These are phyloP conservation scores for Lecanoromycetidae sp. DNA, from an alignment of 2,329 filamentous ascomycete genomes.

Conservation along the genomic window DNA sequence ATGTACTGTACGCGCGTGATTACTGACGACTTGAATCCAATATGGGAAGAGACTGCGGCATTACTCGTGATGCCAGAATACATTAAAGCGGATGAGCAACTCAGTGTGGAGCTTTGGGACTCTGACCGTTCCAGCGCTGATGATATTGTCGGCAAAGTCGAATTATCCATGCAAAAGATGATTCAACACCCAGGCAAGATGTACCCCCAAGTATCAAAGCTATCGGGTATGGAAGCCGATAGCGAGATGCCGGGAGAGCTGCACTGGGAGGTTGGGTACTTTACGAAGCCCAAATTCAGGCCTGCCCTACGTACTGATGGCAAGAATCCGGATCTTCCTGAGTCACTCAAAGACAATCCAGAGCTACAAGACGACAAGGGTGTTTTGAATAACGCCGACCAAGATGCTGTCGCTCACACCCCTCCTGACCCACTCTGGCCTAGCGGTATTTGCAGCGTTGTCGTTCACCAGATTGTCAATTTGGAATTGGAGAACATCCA, in stretches of 20 bases:
- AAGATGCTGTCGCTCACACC: slow-evolving; percentile 78
- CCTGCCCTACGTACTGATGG: slow-evolving; percentile 76
- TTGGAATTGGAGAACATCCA: slow-evolving; percentile 85
- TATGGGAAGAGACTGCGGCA: slow-evolving; percentile 81
- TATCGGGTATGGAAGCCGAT: slow-evolving; percentile 70
- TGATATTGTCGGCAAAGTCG: slow-evolving; percentile 88
- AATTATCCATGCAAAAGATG: slow-evolving; percentile 86
- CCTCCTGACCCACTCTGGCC: slow-evolving; percentile 96
- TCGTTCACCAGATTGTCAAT: slow-evolving; percentile 91
- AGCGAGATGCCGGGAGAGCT: slow-evolving; percentile 86
- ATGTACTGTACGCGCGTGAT: slow-evolving; percentile 97
- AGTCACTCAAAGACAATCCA: slow-evolving; percentile 58
- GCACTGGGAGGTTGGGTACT: slow-evolving; percentile 93
- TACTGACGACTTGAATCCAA: slow-evolving; percentile 81
- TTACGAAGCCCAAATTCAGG: slow-evolving; percentile 79
- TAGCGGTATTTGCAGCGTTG: slow-evolving; percentile 71
- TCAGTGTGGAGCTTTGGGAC: slow-evolving; percentile 93
- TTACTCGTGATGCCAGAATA: slow-evolving; percentile 78
- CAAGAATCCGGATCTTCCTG: slow-evolving; percentile 64
- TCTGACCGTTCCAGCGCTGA: slow-evolving; percentile 85
- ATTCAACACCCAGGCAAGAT: slow-evolving; percentile 89
- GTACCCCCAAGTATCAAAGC: slow-evolving; percentile 76
- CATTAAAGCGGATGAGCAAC: slow-evolving; percentile 84
- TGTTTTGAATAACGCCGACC: slow-evolving; percentile 55
- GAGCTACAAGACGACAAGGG: slow-evolving; percentile 85